Percentiles rank a stretch among this genome's conserved stretches.
Conservation (phyloP, 768 basidiomycete genomes). For the Favolaschia claudopus region DNA sequence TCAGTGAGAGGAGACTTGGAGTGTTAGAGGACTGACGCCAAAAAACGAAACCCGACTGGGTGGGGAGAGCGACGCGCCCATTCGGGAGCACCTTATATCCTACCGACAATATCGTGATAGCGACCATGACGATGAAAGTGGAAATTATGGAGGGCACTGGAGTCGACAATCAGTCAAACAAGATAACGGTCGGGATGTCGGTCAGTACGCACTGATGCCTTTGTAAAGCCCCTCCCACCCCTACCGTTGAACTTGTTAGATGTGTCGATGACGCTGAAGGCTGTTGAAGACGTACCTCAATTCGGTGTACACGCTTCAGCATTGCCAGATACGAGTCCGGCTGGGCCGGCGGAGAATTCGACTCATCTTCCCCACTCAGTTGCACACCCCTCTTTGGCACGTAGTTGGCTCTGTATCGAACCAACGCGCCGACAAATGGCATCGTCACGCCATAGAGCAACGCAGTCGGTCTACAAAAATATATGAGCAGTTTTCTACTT, state of each 20-base stretch:
- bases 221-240: conserved; percentile 20
- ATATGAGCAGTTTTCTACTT: too few relatives aligned
- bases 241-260: too few relatives aligned
- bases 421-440: conserved; percentile 6
- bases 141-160: conserved; percentile 18
- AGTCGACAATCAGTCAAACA: too few relatives aligned
- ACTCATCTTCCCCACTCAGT: background rate
- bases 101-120: background rate
- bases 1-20: background rate
- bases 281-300: conserved; percentile 9
- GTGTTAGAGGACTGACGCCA: background rate
- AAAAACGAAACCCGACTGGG: background rate
- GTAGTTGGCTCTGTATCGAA: conserved; percentile 5
- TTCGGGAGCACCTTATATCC: background rate
- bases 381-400: background rate
- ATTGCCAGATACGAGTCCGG: conserved; percentile 7
- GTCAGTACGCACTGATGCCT: conserved; percentile 9
- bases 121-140: background rate
- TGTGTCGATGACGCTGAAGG: too few relatives aligned
- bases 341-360: background rate
- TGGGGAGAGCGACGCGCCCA: background rate
- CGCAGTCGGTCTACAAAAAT: background rate
- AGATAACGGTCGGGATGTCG: background rate
- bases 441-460: background rate
- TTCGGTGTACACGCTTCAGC: conserved; percentile 1